These are phyloP conservation scores for Sarcodon aspratus DNA, from an alignment of 768 basidiomycete genomes.

Conservation along the genomic window DNA sequence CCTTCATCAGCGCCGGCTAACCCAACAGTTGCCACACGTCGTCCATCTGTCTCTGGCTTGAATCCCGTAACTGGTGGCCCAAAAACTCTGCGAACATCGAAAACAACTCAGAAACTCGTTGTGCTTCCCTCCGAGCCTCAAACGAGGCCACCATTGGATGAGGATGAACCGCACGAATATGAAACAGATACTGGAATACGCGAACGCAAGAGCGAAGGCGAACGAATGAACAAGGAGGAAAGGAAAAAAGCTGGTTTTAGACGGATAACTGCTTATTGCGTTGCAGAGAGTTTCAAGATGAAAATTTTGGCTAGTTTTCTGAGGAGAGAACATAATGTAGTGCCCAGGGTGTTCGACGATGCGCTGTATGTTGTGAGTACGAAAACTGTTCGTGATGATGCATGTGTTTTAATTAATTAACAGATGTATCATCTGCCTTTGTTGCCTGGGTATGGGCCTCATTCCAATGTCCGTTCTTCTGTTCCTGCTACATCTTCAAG, in stretches of 20 bases:
- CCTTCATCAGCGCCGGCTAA: background rate
- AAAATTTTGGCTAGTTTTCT: constrained; percentile 76
- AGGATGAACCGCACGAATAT: constrained; percentile 47
- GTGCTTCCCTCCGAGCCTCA: constrained; percentile 85
- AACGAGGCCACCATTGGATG: constrained; percentile 48
- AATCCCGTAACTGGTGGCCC: constrained; percentile 16
- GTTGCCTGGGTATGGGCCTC: constrained; percentile 82
- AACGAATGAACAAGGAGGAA: constrained; percentile 83
- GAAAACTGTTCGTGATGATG: background rate
- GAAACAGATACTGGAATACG: constrained; percentile 51
- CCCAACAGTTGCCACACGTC: constrained; percentile 7
- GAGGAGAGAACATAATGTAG: constrained; percentile 89
- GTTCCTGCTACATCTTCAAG: constrained; percentile 33
- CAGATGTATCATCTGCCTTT: constrained; percentile 90
- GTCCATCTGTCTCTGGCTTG: constrained; percentile 19
- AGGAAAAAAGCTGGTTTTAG: constrained; percentile 71
- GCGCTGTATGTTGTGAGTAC: constrained; percentile 79
- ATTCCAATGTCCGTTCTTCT: constrained; percentile 79
- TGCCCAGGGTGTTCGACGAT: constrained; percentile 82
- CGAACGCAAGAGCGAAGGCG: constrained; percentile 77
- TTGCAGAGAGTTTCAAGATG: constrained; percentile 78
- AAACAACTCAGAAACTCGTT: constrained; percentile 86
- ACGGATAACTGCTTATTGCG: constrained; percentile 81
- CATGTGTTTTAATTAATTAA: background rate
- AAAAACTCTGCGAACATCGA: constrained; percentile 72